These are phyloP conservation scores for Nothophoma quercina DNA, from an alignment of 2,329 filamentous ascomycete genomes.

Conservation along the genomic window DNA sequence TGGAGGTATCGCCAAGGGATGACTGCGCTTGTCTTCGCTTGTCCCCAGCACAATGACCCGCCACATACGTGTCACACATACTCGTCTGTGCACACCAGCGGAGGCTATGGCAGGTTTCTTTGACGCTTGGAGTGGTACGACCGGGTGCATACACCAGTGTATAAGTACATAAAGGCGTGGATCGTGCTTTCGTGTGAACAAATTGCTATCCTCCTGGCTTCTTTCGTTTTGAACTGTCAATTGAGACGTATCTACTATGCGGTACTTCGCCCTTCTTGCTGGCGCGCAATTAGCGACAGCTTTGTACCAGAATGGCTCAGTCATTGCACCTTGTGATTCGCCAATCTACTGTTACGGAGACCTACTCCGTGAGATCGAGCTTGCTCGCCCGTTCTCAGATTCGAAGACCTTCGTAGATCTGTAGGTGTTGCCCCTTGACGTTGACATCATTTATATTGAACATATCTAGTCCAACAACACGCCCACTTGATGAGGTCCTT, in stretches of 20 bases:
- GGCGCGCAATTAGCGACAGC: conserved; percentile 46
- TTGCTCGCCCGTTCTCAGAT: conserved; percentile 69
- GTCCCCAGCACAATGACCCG: conserved; percentile 17
- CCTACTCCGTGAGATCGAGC: conserved; percentile 67
- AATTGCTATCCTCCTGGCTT: background rate
- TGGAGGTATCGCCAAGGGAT: conserved; percentile 15
- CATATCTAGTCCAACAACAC: conserved; percentile 64
- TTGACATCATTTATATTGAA: conserved; percentile 2
- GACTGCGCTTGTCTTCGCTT: conserved; percentile 5
- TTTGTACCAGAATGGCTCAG: conserved; percentile 67
- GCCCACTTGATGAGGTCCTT: conserved; percentile 66
- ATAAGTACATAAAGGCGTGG: conserved; percentile 10
- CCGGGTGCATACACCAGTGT: conserved; percentile 10
- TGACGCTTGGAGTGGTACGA: conserved; percentile 11
- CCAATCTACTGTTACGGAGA: conserved; percentile 73
- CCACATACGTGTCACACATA: conserved; percentile 31
- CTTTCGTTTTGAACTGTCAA: conserved; percentile 8
- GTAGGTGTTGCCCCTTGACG: conserved; percentile 20
- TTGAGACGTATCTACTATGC: conserved; percentile 19
- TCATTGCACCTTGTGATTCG: conserved; percentile 71
- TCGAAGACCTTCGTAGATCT: conserved; percentile 74
- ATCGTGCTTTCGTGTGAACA: background rate
- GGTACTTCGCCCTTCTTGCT: conserved; percentile 24
- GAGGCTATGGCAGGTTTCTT: conserved; percentile 26
- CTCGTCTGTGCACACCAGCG: conserved; percentile 20